Percentiles rank a stretch among this genome's conserved stretches.
Conservation (phyloP, 2,329 filamentous ascomycete genomes). For the Aspergillus ochraceoroseus region DNA sequence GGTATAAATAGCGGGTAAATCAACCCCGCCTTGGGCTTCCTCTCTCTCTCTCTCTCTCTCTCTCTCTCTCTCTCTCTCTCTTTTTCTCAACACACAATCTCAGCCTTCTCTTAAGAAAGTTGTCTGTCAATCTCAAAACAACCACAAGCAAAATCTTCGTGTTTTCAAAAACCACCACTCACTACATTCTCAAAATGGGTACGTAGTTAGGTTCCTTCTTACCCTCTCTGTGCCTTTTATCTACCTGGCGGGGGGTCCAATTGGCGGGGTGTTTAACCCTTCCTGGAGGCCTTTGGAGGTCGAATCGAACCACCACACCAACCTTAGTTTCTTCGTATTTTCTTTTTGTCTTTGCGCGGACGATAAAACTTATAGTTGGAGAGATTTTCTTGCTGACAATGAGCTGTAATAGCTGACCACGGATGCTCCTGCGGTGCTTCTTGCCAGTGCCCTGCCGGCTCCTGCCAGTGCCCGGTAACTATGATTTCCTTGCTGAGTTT, state of each 20-base stretch:
- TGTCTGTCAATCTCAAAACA: background rate
- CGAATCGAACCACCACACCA: too few species aligned
- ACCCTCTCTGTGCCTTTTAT: background rate
- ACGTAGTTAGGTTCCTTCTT: constrained; percentile 8
- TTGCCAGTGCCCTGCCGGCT: constrained; percentile 41
- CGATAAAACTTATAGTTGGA: too few species aligned
- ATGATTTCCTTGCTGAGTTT: constrained; percentile 17
- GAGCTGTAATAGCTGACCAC: constrained; percentile 28
- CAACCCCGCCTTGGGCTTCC: background rate
- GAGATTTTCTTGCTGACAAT: too few species aligned
- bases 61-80: constrained; percentile 6
- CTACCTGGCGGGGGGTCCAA: constrained; percentile 8
- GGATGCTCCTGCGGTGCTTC: constrained; percentile 40
- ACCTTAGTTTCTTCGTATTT: too few species aligned
- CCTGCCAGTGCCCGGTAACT: constrained; percentile 41
- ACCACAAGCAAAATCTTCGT: too few species aligned
- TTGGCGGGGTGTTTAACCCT: constrained; percentile 9
- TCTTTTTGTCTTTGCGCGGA: too few species aligned
- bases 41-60: constrained; percentile 4
- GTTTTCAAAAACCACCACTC: constrained; percentile 5
- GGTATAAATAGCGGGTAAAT: constrained; percentile 22
- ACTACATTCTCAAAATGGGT: constrained; percentile 9
- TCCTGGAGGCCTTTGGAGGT: background rate
- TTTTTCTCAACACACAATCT: background rate
- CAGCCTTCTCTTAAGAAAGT: background rate